A percentile compares a stretch with the other conserved stretches of the same genome.
These are phyloP conservation scores for Phytophthora pini DNA, from an alignment of 352 stramenopile species.

Conservation along the genomic window DNA sequence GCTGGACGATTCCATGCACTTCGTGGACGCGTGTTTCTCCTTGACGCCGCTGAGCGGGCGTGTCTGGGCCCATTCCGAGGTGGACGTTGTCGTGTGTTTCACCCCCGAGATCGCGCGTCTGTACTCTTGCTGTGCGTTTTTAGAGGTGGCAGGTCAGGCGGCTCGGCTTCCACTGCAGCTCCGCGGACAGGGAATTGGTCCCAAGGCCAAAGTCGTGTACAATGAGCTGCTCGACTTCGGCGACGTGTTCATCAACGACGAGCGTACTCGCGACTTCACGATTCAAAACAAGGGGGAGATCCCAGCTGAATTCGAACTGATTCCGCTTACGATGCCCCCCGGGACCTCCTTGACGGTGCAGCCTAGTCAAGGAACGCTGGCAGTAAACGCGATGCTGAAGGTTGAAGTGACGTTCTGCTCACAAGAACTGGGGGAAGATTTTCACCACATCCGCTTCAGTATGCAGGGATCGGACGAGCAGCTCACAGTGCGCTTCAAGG, in stretches of 20 bases:
- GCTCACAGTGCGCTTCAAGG: conserved; percentile 85
- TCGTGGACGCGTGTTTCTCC: conserved; percentile 93
- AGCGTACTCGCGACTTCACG: conserved; percentile 88
- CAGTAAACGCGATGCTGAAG: conserved; percentile 82
- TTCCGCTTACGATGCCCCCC: conserved; percentile 45
- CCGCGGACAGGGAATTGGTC: conserved; percentile 91
- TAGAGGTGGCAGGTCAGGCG: conserved; percentile 93
- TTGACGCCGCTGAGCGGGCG: conserved; percentile 89
- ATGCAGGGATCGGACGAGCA: conserved; percentile 90
- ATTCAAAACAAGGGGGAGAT: conserved; percentile 97
- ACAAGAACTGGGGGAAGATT: conserved; percentile 87
- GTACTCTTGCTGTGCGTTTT: conserved; percentile 84
- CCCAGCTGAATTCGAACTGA: conserved; percentile 74
- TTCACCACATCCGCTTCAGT: conserved; percentile 82
- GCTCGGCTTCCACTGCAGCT: conserved; percentile 90
- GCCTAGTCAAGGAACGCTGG: conserved; percentile 61
- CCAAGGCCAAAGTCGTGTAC: conserved; percentile 93
- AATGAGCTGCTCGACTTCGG: conserved; percentile 95
- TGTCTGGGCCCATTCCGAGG: conserved; percentile 93
- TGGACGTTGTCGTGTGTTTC: conserved; percentile 93
- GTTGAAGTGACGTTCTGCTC: conserved; percentile 90
- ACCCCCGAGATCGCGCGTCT: conserved; percentile 77
- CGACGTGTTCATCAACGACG: conserved; percentile 94
- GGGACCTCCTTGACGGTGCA: conserved; percentile 51
- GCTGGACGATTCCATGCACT: conserved; percentile 93